These are phyloP conservation scores for Metschnikowia bowlesiae DNA, from an alignment of 805 yeast species.

Conservation along the genomic window DNA sequence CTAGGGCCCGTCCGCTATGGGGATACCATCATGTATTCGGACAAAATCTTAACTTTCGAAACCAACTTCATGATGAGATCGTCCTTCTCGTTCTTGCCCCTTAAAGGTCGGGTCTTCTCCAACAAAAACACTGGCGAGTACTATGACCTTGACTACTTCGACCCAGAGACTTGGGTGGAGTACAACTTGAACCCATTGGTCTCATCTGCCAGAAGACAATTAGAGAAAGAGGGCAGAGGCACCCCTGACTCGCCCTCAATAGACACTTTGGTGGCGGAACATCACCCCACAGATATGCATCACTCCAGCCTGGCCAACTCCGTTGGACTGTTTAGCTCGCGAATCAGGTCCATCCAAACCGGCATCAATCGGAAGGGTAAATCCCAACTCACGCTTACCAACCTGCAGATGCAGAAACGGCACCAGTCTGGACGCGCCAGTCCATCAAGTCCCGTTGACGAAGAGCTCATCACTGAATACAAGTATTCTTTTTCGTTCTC, in stretches of 20 bases:
- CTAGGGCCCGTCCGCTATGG: conserved; percentile 82
- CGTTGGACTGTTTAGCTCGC: conserved; percentile 19
- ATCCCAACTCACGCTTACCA: conserved; percentile 11
- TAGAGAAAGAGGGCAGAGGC: conserved; percentile 5
- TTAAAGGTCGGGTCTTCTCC: conserved; percentile 68
- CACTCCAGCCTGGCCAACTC: conserved; percentile 2
- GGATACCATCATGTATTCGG: conserved; percentile 72
- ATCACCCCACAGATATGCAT: conserved; percentile 2
- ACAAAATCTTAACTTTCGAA: conserved; percentile 71
- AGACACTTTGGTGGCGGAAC: conserved; percentile 12
- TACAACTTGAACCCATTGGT: conserved; percentile 75
- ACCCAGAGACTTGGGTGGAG: conserved; percentile 75
- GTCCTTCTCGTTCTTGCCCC: conserved; percentile 73
- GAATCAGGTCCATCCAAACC: conserved; percentile 15
- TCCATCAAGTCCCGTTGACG: conserved; percentile 9
- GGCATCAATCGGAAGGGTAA: conserved; percentile 13
- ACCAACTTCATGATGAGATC: conserved; percentile 87
- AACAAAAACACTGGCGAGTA: conserved; percentile 55
- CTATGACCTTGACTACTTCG: conserved; percentile 69
- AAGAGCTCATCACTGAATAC: conserved; percentile 9
- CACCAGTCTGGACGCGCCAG: conserved; percentile 17
- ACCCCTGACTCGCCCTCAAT: conserved; percentile 4
- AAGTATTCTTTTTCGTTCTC: conserved; percentile 36
- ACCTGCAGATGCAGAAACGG: conserved; percentile 26
- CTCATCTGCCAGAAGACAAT: conserved; percentile 28